Evolutionary conservation across 2,329 filamentous ascomycete genomes (phyloP), one percentile per base, ranked within the genome.

Genomic region (Diaporthe ampelina): DNA sequence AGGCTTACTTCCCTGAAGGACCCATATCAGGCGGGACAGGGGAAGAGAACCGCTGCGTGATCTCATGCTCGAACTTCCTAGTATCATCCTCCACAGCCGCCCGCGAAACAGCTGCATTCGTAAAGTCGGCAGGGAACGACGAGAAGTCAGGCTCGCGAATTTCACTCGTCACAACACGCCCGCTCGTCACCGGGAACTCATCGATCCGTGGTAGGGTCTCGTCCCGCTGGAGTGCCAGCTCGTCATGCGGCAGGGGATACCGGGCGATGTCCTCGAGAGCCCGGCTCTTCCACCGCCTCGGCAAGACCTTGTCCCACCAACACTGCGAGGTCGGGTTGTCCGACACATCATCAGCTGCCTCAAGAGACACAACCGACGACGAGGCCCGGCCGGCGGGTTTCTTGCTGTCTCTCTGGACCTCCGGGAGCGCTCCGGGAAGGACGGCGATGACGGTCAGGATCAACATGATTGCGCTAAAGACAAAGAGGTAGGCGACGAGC

Each of bases 191-290:
- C 3, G 2, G 68, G 8, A n/a, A 48, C 4, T 37, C 40, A 9
- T 21, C 37, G 6, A n/a, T 43, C 52, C 26, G 52, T 2, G n/a
- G 13, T 1, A 13, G 24, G 29, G 40, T 26, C 17, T 52, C 29
- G 13, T 61, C 43, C 10, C 43, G 21, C 13, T 50, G 80, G 6
- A 71, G 50, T 9, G 54, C 68, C 40, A 71, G 21, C 17, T 71
- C 68, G 1, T 71, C 68, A 19, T 71, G 40, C 4, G 68, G 68
- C 13, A 59, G n/a, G 1, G 57, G 68, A 8, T 50, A 58, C 10
- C 54, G 76, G 4, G 75, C 73, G 4, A 74, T 74, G 11, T 74
- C 73, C 61, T 74, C 73, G 9, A 74, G 73, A 2, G 73, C 50
- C 13, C 59, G 58, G 54, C 63, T 74, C 52, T 29, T 45, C 69